Percentiles rank a stretch among this genome's conserved stretches.
These are phyloP conservation scores for Tetrahymena elliotti DNA, from an alignment of 73 alveolate genomes.

Conservation along the genomic window DNA sequence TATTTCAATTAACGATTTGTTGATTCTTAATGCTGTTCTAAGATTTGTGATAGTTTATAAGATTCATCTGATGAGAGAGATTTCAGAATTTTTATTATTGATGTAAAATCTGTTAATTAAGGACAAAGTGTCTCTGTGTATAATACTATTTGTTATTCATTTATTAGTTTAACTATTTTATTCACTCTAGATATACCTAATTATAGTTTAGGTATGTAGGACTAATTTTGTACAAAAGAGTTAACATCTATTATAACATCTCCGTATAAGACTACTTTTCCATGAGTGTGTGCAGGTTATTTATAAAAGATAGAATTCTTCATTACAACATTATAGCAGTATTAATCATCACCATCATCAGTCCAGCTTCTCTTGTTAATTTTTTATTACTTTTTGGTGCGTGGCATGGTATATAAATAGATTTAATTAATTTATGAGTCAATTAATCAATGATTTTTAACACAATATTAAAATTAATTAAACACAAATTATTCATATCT, in stretches of 20 bases:
- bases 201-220: not conserved
- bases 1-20: not conserved
- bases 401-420: not conserved
- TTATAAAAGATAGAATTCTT: not conserved
- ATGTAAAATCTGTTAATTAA: not conserved
- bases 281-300: not conserved
- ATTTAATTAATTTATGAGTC: not conserved
- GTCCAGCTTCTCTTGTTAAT: not conserved
- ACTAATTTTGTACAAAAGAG: not conserved
- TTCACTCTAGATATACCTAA: not conserved
- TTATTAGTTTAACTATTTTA: not conserved
- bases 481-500: too few species aligned
- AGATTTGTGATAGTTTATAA: not conserved
- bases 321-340: not conserved
- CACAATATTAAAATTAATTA: too few species aligned
- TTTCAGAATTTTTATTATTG: not conserved
- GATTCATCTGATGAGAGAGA: not conserved
- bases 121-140: not conserved
- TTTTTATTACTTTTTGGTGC: not conserved
- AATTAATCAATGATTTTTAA: too few species aligned
- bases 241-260: not conserved
- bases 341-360: not conserved
- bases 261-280: not conserved
- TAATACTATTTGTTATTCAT: not conserved
- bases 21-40: not conserved